Evolutionary conservation across 345 rosid genomes (phyloP), one percentile per base, ranked within the genome.

Genomic region (Salix exigua): DNA sequence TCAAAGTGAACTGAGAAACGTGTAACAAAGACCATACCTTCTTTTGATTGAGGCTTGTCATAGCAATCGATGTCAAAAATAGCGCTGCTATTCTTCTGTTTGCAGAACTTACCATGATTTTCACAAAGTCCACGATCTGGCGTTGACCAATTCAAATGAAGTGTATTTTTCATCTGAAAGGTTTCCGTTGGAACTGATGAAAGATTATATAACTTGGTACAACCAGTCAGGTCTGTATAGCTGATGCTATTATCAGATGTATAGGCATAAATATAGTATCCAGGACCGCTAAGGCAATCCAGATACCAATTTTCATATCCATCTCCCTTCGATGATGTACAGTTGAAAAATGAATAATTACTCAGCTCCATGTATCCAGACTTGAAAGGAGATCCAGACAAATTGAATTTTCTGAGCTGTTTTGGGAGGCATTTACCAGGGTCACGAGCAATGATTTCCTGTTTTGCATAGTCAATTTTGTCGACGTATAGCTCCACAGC

Each of bases 51-150:
- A 16, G 75, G 73, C 72, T 30, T 40, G 25, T 70, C 72, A 18
- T 62, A 55, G 18, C 82, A 80, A 18, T 61, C 68, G 42, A 25
- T 65, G 1, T 75, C 51, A 38, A 37, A 18, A 12, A 6, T 50
- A 40, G 35, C 33, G 5, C 0, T 37, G 18, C 7, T 58, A 25
- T 18, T 25, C 72, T 18, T 25, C 72, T 31, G 55, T 42, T 55
- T 65, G 23, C 82, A 80, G 35, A 13, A 13, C 71, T 35, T 64
- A 18, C 68, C 50, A 0, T 12, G 78, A 40, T 23, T 46, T 58
- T 80, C 78, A 71, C 78, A 80, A 26, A 7, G 25, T 4, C 72
- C 48, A 76, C 82, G 71, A 6, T n/a, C 62, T 10, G 75, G 79
- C 7, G 19, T 30, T 0, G 78, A 63, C 82, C 82, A 80, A 55